Conservation (phyloP, 805 yeast species). For the Yamadazyma phyllophila region DNA sequence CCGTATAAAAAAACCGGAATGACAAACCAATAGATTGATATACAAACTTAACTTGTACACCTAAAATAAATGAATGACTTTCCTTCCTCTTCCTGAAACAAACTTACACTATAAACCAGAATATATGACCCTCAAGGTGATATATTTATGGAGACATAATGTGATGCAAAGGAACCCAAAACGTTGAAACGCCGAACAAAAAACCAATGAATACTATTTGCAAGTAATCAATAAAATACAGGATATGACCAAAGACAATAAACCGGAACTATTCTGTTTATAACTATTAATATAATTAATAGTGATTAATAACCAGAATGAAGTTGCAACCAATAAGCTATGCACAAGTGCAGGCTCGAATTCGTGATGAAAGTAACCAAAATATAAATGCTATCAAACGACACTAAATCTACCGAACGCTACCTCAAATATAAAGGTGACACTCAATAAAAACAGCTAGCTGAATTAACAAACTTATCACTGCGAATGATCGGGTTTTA, state of each 20-base stretch:
- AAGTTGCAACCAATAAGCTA: neutral
- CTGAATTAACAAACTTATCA: neutral
- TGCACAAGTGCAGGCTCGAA: conserved; percentile 1
- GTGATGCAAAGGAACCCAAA: neutral
- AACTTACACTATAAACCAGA: neutral
- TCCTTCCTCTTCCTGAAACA: neutral
- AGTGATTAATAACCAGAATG: neutral
- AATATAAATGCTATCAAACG: neutral
- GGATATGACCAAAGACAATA: neutral
- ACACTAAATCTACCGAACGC: neutral
- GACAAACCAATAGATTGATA: neutral
- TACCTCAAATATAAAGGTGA: neutral
- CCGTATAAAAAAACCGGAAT: neutral
- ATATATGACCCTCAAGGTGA: neutral
- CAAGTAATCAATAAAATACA: neutral
- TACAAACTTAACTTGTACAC: neutral
- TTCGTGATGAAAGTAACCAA: neutral
- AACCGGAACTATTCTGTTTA: neutral
- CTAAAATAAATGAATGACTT: neutral
- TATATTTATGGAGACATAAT: neutral
- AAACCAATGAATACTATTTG: neutral
- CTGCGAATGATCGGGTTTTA: conserved; percentile 2
- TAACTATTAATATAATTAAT: too few relatives aligned
- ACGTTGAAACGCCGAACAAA: conserved; percentile 6
- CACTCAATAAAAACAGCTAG: conserved; percentile 3